A percentile compares a stretch with the other conserved stretches of the same genome.
These are phyloP conservation scores for Zymoseptoria brevis DNA, from an alignment of 2,329 filamentous ascomycete species.

Conservation along the genomic window DNA sequence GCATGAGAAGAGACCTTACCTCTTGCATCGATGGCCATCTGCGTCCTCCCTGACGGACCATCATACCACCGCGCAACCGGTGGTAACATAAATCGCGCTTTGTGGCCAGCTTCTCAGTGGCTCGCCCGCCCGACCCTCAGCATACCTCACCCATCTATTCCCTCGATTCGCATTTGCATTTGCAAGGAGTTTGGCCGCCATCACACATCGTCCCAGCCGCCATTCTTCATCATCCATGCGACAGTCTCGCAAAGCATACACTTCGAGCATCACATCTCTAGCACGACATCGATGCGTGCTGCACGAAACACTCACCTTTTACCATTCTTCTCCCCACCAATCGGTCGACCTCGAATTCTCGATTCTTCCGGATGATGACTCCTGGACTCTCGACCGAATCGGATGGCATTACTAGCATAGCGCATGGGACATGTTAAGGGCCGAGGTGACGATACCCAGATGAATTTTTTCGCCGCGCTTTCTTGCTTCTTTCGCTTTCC, in stretches of 20 bases:
- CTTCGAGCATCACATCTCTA: not conserved
- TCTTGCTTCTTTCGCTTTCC: not conserved
- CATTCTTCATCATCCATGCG: not conserved
- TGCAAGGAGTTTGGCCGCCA: not conserved
- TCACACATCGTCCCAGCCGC: not conserved
- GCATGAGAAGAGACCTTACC: not conserved
- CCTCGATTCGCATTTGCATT: not conserved
- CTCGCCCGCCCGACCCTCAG: not conserved
- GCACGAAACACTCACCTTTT: not conserved
- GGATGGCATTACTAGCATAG: constrained; percentile 16
- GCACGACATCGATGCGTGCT: not conserved
- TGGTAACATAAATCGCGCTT: not conserved
- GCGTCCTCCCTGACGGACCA: not conserved
- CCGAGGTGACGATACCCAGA: constrained; percentile 17
- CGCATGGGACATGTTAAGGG: constrained; percentile 6
- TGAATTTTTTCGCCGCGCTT: constrained; percentile 7
- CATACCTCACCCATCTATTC: not conserved
- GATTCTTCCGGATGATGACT: not conserved
- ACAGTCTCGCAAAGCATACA: not conserved
- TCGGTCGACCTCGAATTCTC: not conserved
- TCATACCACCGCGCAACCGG: not conserved
- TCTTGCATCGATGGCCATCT: not conserved
- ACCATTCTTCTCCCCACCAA: not conserved
- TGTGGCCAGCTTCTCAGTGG: not conserved
- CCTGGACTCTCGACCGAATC: not conserved